Percentiles rank a stretch among this genome's conserved stretches.
These are phyloP conservation scores for Aureobasidium sp. DNA, from an alignment of 2,329 filamentous ascomycete species.

Conservation along the genomic window DNA sequence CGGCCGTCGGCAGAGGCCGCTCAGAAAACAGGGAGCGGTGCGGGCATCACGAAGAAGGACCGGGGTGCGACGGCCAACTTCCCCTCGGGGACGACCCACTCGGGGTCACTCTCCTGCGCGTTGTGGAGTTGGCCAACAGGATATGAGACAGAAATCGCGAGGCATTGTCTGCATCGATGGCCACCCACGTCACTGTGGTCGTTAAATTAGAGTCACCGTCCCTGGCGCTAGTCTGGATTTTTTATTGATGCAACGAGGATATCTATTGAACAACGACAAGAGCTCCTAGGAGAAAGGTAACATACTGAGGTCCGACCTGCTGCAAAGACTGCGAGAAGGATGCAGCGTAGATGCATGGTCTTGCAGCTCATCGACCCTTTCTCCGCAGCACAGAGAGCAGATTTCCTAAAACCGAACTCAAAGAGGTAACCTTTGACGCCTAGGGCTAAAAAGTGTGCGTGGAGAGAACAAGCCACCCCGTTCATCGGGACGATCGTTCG, in stretches of 20 bases:
- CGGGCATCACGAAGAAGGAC: constrained; percentile 1
- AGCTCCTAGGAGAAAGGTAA: background rate
- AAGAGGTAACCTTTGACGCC: background rate
- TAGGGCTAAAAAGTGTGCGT: background rate
- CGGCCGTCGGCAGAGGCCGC: constrained; percentile 1
- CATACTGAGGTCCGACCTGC: background rate
- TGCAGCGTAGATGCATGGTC: background rate
- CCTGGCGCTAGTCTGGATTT: background rate
- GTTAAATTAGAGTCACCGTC: background rate
- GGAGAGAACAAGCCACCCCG: constrained; percentile 6
- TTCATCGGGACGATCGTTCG: background rate
- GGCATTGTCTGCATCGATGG: background rate
- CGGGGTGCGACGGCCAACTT: background rate
- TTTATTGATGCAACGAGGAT: background rate
- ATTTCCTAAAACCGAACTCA: background rate
- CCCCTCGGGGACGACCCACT: background rate
- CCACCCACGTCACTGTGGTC: constrained; percentile 3
- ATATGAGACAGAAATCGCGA: constrained; percentile 1
- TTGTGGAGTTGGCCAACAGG: background rate
- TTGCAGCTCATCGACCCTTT: background rate
- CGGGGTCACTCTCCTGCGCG: background rate
- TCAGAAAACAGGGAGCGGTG: background rate
- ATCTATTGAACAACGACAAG: background rate
- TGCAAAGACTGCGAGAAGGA: background rate
- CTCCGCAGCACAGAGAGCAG: background rate